phyloP scores from a whole-genome alignment of 768 basidiomycete species.

The Psilocybe tampanensis region DNA sequence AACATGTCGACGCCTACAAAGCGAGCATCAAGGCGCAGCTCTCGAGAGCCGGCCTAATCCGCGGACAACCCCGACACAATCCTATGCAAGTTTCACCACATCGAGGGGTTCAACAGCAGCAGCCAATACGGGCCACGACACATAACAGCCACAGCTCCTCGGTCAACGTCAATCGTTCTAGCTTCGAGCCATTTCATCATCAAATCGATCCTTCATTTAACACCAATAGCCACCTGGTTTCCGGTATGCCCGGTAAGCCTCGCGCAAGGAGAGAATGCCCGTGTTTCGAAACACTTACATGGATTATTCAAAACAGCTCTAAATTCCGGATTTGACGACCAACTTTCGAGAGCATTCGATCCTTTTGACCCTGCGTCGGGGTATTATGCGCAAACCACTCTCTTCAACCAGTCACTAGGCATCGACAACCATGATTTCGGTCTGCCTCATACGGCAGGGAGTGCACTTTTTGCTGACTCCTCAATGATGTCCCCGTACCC shows the following conservation, averaged over 20 bases:
- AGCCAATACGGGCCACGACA: slow-evolving; percentile 8
- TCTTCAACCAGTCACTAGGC: slow-evolving; percentile 18
- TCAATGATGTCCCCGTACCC: slow-evolving; percentile 17
- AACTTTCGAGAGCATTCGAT: slow-evolving; percentile 27
- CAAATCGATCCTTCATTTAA: slow-evolving; percentile 22
- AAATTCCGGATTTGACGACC: slow-evolving; percentile 38
- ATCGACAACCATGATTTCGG: slow-evolving; percentile 16
- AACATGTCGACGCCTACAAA: slow-evolving; percentile 80
- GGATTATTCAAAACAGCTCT: slow-evolving; percentile 33
- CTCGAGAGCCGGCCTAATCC: slow-evolving; percentile 75
- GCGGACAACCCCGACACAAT: slow-evolving; percentile 75
- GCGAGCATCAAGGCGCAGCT: slow-evolving; percentile 83
- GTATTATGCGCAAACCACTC: slow-evolving; percentile 29
- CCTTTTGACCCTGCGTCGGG: slow-evolving; percentile 23
- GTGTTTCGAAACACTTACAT: slow-evolving; percentile 12
- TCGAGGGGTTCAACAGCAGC: slow-evolving; percentile 17
- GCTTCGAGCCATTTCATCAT: slow-evolving; percentile 25
- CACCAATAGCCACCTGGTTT: slow-evolving; percentile 30
- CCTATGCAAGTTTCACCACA: slow-evolving; percentile 40
- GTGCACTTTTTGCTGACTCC: slow-evolving; percentile 6
- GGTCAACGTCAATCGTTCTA: slow-evolving; percentile 20
- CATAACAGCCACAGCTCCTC: slow-evolving; percentile 4
- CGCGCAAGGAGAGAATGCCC: slow-evolving; percentile 1
- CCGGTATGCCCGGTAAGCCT: slow-evolving; percentile 49
- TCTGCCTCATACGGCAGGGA: slow-evolving; percentile 19